These are phyloP conservation scores for Fusarium fujikuroi DNA, from an alignment of 2,329 filamentous ascomycete species.

Conservation along the genomic window DNA sequence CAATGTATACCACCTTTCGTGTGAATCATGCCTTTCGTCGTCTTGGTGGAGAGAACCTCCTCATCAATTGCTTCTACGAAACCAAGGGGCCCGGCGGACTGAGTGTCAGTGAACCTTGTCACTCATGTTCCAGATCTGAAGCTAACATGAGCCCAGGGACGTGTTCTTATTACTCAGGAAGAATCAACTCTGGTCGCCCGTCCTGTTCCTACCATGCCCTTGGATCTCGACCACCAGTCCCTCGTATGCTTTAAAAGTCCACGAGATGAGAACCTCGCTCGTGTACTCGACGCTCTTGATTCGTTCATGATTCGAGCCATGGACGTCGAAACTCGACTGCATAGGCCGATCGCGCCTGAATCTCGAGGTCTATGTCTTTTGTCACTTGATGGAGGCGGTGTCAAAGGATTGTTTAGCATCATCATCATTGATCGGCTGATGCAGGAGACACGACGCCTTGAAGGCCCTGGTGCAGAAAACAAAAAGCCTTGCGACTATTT, in stretches of 20 bases:
- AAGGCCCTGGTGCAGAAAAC: not conserved
- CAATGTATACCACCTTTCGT: not conserved
- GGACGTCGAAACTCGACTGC: not conserved
- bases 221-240: not conserved
- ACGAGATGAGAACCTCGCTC: not conserved
- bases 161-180: not conserved
- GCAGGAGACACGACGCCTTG: not conserved
- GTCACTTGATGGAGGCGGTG: not conserved
- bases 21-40: not conserved
- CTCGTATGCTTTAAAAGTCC: not conserved
- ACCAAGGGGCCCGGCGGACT: not conserved
- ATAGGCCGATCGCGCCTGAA: not conserved
- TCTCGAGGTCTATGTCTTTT: not conserved
- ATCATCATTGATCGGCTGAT: not conserved
- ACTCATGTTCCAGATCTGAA: not conserved
- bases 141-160: not conserved
- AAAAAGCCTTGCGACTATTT: not conserved
- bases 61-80: not conserved
- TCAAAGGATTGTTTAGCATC: not conserved
- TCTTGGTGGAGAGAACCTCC: not conserved
- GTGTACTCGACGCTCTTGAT: not conserved
- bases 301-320: not conserved
- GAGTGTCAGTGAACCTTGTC: not conserved
- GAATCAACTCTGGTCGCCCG: not conserved
- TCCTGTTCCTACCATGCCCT: not conserved